Conservation (phyloP, 2,329 filamentous ascomycete species). For the Sordariomycetes sp. region DNA sequence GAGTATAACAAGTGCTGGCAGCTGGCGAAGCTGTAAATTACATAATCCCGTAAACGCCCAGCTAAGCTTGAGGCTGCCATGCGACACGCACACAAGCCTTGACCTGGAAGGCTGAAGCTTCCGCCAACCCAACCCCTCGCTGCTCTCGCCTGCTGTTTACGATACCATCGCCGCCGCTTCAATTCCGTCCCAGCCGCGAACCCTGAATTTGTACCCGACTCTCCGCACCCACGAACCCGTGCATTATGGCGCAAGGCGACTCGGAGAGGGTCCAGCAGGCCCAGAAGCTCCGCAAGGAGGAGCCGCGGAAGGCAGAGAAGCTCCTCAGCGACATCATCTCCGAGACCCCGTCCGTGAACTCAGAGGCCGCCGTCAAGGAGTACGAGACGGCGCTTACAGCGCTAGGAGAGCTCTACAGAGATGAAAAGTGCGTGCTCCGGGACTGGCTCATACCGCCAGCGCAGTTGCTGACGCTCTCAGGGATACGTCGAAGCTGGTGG, state of each 20-base stretch:
- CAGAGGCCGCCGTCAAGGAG: constrained; percentile 77
- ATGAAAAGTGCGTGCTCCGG: constrained; percentile 57
- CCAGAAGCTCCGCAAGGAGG: constrained; percentile 68
- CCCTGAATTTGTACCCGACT: background rate
- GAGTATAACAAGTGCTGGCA: background rate
- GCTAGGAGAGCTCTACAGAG: constrained; percentile 84
- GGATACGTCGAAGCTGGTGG: constrained; percentile 55
- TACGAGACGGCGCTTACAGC: constrained; percentile 85
- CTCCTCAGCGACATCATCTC: constrained; percentile 86
- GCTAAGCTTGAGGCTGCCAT: constrained; percentile 1
- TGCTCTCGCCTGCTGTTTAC: background rate
- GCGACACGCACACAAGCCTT: constrained; percentile 1
- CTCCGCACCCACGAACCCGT: background rate
- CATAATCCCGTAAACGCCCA: background rate
- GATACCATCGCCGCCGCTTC: background rate
- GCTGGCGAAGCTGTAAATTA: background rate
- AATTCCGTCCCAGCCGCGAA: background rate
- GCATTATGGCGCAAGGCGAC: constrained; percentile 45
- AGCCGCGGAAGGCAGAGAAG: constrained; percentile 74
- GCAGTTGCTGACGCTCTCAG: background rate
- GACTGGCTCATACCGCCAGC: background rate
- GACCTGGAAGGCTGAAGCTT: background rate
- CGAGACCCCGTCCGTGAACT: constrained; percentile 69
- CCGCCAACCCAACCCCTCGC: background rate
- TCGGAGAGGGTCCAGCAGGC: constrained; percentile 73